A percentile compares a stretch with the other conserved stretches of the same genome.
Conservation (phyloP, 2,329 filamentous ascomycete genomes). For the Aspergillus sp. region DNA sequence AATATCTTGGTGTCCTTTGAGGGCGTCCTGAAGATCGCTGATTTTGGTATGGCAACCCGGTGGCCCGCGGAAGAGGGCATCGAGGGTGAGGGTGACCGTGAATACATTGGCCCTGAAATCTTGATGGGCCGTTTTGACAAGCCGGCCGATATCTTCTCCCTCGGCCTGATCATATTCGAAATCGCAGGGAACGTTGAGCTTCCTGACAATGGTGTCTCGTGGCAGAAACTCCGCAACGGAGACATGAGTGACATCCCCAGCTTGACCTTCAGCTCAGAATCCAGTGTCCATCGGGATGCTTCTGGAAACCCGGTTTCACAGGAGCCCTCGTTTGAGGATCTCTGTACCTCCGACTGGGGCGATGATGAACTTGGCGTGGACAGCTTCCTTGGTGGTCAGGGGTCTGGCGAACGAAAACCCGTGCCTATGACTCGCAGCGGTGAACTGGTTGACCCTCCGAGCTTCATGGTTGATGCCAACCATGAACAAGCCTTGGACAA, state of each 20-base stretch:
- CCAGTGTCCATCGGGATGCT: conserved; percentile 64
- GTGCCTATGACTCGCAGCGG: conserved; percentile 37
- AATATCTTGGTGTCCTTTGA: conserved; percentile 60
- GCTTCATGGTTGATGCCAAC: conserved; percentile 75
- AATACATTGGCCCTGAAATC: conserved; percentile 93
- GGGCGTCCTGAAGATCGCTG: conserved; percentile 57
- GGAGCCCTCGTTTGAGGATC: conserved; percentile 36
- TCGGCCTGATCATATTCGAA: conserved; percentile 90
- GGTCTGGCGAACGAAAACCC: conserved; percentile 15
- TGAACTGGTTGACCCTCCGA: conserved; percentile 62
- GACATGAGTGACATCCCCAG: conserved; percentile 84
- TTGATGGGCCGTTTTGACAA: conserved; percentile 80
- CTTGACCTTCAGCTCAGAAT: conserved; percentile 68
- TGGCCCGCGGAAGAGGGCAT: conserved; percentile 70
- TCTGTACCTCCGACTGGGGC: conserved; percentile 36
- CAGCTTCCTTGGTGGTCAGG: conserved; percentile 21
- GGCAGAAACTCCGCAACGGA: conserved; percentile 81
- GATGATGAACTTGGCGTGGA: conserved; percentile 38
- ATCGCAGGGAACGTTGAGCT: conserved; percentile 89
- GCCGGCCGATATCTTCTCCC: conserved; percentile 84
- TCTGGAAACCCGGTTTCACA: conserved; percentile 57
- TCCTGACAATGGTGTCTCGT: conserved; percentile 83
- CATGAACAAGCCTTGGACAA: conserved; percentile 71
- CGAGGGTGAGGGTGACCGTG: conserved; percentile 87
- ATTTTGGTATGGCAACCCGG: conserved; percentile 63